Conservation (phyloP, 805 yeast genomes). For the Trichomonascus vanleenenianus region DNA sequence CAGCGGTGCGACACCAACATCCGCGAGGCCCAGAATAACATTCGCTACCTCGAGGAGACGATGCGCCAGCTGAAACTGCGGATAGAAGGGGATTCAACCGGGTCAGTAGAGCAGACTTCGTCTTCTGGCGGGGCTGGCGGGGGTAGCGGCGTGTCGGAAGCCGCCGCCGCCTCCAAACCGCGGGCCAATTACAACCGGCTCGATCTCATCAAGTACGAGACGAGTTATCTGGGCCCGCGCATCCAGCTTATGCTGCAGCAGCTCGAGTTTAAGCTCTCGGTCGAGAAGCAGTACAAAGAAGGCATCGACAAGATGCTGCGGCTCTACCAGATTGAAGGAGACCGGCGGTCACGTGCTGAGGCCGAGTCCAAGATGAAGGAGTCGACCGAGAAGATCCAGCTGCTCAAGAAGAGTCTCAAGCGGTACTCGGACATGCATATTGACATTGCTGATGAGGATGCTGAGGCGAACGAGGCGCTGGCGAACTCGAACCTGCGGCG, state of each 20-base stretch:
- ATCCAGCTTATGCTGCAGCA: conserved; percentile 95
- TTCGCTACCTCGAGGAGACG: conserved; percentile 78
- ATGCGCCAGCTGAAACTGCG: conserved; percentile 49
- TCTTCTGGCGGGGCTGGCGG: conserved; percentile 7
- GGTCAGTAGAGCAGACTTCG: too few relatives aligned
- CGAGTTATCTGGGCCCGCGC: conserved; percentile 89
- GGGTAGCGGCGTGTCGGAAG: neutral
- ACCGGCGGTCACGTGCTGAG: conserved; percentile 71
- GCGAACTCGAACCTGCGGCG: conserved; percentile 67
- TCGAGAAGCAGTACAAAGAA: conserved; percentile 86
- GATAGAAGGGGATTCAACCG: conserved; percentile 1
- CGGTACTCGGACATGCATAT: conserved; percentile 84
- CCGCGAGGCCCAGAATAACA: conserved; percentile 84
- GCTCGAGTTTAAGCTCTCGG: conserved; percentile 85
- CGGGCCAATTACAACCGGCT: conserved; percentile 24
- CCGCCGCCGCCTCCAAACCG: neutral
- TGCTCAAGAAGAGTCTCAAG: conserved; percentile 74
- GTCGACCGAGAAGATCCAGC: conserved; percentile 74
- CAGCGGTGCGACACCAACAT: conserved; percentile 87
- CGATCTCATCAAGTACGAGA: conserved; percentile 84
- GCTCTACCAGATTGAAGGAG: conserved; percentile 86
- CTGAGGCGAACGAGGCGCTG: conserved; percentile 43
- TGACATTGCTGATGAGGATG: conserved; percentile 45
- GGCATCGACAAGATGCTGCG: conserved; percentile 87
- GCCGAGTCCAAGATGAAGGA: conserved; percentile 86